These are phyloP conservation scores for Torrubiellomyces zombiae DNA, from an alignment of 2,329 filamentous ascomycete species.

Conservation along the genomic window DNA sequence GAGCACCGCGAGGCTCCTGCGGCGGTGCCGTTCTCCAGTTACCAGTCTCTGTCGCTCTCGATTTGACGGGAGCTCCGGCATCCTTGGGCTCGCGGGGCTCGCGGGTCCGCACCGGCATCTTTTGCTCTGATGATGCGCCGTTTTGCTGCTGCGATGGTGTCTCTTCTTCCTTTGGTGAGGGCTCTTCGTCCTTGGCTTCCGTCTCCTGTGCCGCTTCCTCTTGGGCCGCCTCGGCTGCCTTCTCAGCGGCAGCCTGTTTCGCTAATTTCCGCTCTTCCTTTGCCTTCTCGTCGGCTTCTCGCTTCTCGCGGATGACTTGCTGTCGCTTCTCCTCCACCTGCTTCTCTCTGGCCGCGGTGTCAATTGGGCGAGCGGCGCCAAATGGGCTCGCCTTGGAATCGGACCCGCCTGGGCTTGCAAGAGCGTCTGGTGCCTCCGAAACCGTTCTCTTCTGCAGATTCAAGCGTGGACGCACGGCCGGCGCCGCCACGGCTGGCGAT, in stretches of 20 bases:
- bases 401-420: constrained; percentile 31
- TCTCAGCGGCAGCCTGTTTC: constrained; percentile 37
- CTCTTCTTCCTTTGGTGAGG: too few relatives aligned
- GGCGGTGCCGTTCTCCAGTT: constrained; percentile 42
- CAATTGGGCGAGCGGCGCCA: constrained; percentile 82
- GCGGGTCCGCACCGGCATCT: constrained; percentile 22
- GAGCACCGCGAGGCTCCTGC: constrained; percentile 29
- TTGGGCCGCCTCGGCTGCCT: constrained; percentile 22
- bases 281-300: constrained; percentile 71
- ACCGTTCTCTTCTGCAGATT: constrained; percentile 87
- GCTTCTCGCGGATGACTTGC: constrained; percentile 61
- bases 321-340: constrained; percentile 81
- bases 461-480: constrained; percentile 56
- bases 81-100: constrained; percentile 28
- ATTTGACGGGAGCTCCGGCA: constrained; percentile 27
- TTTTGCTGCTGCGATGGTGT: constrained; percentile 9
- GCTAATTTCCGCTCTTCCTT: constrained; percentile 55
- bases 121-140: constrained; percentile 28
- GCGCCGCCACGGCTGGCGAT: constrained; percentile 27
- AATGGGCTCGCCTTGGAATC: constrained; percentile 86
- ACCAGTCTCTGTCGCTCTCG: constrained; percentile 38
- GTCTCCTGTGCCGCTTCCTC: constrained; percentile 16
- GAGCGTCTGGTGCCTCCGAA: constrained; percentile 44
- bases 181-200: constrained; percentile 16
- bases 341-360: constrained; percentile 76